These are phyloP conservation scores for Wickerhamiella hasegawae DNA, from an alignment of 805 yeast species.

Conservation along the genomic window DNA sequence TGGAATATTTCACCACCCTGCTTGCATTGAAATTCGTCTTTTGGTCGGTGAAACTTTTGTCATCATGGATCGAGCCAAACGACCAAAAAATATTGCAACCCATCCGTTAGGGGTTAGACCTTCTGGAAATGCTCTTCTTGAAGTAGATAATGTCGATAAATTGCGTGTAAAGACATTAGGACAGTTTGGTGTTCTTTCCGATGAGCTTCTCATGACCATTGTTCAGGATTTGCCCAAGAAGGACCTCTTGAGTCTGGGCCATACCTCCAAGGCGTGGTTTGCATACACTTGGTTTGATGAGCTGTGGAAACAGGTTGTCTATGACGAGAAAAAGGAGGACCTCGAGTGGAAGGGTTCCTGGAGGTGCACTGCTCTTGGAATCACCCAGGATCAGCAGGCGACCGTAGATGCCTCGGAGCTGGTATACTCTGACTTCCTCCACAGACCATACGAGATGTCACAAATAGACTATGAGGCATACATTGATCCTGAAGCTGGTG, in stretches of 20 bases:
- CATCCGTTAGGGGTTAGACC: conserved; percentile 71
- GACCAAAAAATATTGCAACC: no score
- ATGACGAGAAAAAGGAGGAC: conserved; percentile 21
- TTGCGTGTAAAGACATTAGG: conserved; percentile 9
- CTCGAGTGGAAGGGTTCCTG: conserved; percentile 63
- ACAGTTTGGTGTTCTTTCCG: conserved; percentile 34
- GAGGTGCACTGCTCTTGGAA: conserved; percentile 42
- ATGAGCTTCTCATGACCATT: conserved; percentile 44
- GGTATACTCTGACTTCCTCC: conserved; percentile 63
- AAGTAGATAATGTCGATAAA: conserved; percentile 9
- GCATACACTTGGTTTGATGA: conserved; percentile 68
- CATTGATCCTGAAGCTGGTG: conserved; percentile 33
- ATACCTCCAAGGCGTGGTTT: conserved; percentile 48
- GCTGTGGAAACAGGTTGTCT: conserved; percentile 54
- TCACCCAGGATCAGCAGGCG: conserved; percentile 13
- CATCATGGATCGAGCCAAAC: no score
- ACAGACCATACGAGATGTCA: conserved; percentile 70
- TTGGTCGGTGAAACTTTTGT: no score
- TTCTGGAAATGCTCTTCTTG: conserved; percentile 45
- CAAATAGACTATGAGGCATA: conserved; percentile 42
- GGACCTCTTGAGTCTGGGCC: conserved; percentile 37
- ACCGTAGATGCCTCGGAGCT: conserved; percentile 16
- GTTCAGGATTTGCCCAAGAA: conserved; percentile 34
- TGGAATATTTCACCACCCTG: no score
- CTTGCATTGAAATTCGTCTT: no score